phyloP scores from a whole-genome alignment of 371 early-diverging fungal species.

The Rhizopus microsporus region DNA sequence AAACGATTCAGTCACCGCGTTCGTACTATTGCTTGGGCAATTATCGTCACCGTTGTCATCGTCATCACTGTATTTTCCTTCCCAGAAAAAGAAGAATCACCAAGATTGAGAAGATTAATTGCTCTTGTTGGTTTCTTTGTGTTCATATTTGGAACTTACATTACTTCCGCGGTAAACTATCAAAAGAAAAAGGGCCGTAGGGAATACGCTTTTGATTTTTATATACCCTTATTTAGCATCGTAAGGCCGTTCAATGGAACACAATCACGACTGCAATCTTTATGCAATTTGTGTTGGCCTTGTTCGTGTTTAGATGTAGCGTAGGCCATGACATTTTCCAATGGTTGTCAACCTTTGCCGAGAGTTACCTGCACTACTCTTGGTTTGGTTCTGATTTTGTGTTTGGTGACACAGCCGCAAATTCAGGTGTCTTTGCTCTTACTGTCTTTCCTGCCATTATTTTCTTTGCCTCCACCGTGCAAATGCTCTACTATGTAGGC shows the following conservation, averaged over 20 bases:
- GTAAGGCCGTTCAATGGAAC: conserved; percentile 66
- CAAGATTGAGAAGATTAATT: conserved; percentile 65
- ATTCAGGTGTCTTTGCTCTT: conserved; percentile 57
- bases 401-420: conserved; percentile 52
- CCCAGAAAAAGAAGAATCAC: conserved; percentile 53
- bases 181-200: not conserved
- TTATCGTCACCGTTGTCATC: conserved; percentile 42
- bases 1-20: conserved; percentile 5
- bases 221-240: conserved; percentile 35
- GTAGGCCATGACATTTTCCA: conserved; percentile 73
- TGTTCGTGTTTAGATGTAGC: conserved; percentile 72
- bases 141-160: conserved; percentile 49
- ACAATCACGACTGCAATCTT: conserved; percentile 72
- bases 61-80: conserved; percentile 56
- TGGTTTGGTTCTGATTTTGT: conserved; percentile 65
- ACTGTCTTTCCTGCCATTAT: conserved; percentile 79
- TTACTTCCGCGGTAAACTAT: conserved; percentile 53
- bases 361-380: conserved; percentile 65
- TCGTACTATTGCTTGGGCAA: conserved; percentile 21
- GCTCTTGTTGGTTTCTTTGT: conserved; percentile 69
- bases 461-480: conserved; percentile 82
- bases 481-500: conserved; percentile 79
- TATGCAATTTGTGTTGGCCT: conserved; percentile 76
- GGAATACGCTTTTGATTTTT: too few species aligned
- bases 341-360: conserved; percentile 65